A percentile compares a stretch with the other conserved stretches of the same genome.
Conservation (phyloP, 2,329 filamentous ascomycete genomes). For the Calcarisporium arbuscula region DNA sequence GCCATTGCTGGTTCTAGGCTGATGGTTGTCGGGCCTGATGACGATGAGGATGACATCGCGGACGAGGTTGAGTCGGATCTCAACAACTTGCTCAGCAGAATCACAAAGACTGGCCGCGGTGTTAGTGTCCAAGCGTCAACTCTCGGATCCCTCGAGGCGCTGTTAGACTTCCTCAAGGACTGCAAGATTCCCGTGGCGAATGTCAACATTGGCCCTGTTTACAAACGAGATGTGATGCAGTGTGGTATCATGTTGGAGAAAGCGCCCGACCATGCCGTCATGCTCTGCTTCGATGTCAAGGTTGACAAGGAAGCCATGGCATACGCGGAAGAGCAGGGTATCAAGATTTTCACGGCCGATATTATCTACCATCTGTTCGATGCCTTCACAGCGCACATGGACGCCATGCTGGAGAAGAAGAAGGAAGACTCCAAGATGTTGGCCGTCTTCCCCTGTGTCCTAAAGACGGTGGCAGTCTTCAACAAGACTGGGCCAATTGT, state of each 20-base stretch:
- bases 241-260: conserved; percentile 96
- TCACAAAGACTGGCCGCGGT: conserved; percentile 87
- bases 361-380: conserved; percentile 99
- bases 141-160: conserved; percentile 88
- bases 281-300: conserved; percentile 99
- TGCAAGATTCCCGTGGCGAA: conserved; percentile 98
- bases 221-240: conserved; percentile 96
- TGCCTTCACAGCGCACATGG: conserved; percentile 92
- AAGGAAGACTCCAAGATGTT: conserved; percentile 95
- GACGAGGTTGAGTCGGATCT: conserved; percentile 96
- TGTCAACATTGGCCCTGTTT: conserved; percentile 94
- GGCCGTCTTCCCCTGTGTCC: conserved; percentile 93
- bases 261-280: conserved; percentile 89
- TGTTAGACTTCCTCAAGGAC: conserved; percentile 91
- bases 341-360: conserved; percentile 97
- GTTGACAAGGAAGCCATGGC: conserved; percentile 91
- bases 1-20: conserved; percentile 95
- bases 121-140: conserved; percentile 97
- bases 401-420: conserved; percentile 76
- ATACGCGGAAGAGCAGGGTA: conserved; percentile 87
- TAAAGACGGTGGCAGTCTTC: conserved; percentile 87
- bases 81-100: conserved; percentile 81
- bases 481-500: conserved; percentile 98
- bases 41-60: conserved; percentile 94
- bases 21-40: conserved; percentile 87